These are phyloP conservation scores for Ciborinia camelliae DNA, from an alignment of 2,329 filamentous ascomycete species.

Conservation along the genomic window DNA sequence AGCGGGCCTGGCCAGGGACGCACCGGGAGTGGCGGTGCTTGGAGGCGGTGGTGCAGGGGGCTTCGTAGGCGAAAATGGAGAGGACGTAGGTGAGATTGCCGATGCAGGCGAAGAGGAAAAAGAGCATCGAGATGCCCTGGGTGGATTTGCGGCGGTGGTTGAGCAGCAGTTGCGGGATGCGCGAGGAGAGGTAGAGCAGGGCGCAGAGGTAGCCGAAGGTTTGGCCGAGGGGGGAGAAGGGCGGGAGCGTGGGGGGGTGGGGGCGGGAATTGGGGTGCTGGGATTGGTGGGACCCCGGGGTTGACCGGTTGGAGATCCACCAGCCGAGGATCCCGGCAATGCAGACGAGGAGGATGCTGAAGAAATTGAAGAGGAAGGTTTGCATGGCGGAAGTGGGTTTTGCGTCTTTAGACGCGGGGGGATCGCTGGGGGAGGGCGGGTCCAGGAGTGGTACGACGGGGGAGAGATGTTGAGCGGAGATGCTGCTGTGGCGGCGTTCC, in stretches of 20 bases:
- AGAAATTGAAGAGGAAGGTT: slow-evolving; percentile 66
- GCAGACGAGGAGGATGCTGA: slow-evolving; percentile 77
- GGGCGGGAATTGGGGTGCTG: slow-evolving; percentile 41
- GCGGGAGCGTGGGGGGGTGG: slow-evolving; percentile 33
- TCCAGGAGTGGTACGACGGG: slow-evolving; percentile 77
- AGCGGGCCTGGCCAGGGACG: slow-evolving; percentile 44
- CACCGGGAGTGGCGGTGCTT: slow-evolving; percentile 65
- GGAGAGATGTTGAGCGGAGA: slow-evolving; percentile 65
- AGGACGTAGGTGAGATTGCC: slow-evolving; percentile 93
- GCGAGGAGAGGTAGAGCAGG: slow-evolving; percentile 80
- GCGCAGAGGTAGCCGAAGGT: slow-evolving; percentile 93
- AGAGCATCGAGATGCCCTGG: slow-evolving; percentile 88
- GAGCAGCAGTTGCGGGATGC: slow-evolving; percentile 84
- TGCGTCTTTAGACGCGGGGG: slow-evolving; percentile 42
- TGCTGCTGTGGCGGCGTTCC: slow-evolving; percentile 48
- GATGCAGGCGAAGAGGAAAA: slow-evolving; percentile 94
- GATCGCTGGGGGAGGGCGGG: slow-evolving; percentile 41
- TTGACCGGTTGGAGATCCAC: slow-evolving; percentile 76
- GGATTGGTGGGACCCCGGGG: too few relatives aligned
- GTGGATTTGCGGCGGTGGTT: slow-evolving; percentile 92
- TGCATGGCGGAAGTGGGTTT: slow-evolving; percentile 52
- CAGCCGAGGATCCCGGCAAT: slow-evolving; percentile 81
- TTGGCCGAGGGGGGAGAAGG: slow-evolving; percentile 76
- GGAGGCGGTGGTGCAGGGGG: slow-evolving; percentile 52
- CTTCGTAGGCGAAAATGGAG: slow-evolving; percentile 86